Evolutionary conservation across 2,329 filamentous ascomycete genomes (phyloP).

Genomic region (Dothideomycetes sp.): DNA sequence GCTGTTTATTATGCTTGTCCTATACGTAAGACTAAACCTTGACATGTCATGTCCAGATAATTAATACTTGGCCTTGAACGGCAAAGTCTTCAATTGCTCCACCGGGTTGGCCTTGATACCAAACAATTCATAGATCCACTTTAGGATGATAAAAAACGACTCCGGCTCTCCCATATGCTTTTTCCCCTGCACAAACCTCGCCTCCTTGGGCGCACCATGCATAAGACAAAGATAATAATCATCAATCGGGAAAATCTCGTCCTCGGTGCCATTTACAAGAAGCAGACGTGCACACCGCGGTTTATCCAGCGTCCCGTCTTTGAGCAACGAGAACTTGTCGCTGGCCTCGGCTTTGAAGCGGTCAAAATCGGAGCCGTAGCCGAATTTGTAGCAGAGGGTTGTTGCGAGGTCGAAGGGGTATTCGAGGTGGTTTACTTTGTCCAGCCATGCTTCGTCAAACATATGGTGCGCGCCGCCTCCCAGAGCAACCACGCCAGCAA

Average conservation of each 20-base stretch:
- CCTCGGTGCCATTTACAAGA: constrained; percentile 47
- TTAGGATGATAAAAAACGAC: constrained; percentile 36
- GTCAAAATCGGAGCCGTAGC: constrained; percentile 28
- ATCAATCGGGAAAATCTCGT: constrained; percentile 53
- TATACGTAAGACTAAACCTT: too few relatives aligned
- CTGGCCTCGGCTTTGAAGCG: constrained; percentile 37
- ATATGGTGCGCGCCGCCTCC: constrained; percentile 49
- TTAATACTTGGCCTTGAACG: constrained; percentile 33
- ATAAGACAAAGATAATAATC: constrained; percentile 45
- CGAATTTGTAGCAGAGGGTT: constrained; percentile 40
- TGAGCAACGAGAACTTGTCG: constrained; percentile 42
- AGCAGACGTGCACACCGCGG: constrained; percentile 38
- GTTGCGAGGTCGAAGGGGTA: constrained; percentile 48
- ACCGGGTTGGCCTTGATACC: constrained; percentile 29
- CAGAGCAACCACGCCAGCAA: constrained; percentile 41
- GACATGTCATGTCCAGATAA: too few relatives aligned
- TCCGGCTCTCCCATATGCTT: constrained; percentile 44
- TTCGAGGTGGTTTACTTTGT: constrained; percentile 44
- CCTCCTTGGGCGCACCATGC: constrained; percentile 43
- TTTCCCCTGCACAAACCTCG: constrained; percentile 29
- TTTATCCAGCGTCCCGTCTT: constrained; percentile 43
- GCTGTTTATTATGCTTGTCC: too few relatives aligned
- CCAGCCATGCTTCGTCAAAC: constrained; percentile 45
- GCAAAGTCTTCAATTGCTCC: constrained; percentile 35
- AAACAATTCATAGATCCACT: constrained; percentile 39